These are phyloP conservation scores for Pyrus hybrid DNA, from an alignment of 331 rosid species.

Conservation along the genomic window DNA sequence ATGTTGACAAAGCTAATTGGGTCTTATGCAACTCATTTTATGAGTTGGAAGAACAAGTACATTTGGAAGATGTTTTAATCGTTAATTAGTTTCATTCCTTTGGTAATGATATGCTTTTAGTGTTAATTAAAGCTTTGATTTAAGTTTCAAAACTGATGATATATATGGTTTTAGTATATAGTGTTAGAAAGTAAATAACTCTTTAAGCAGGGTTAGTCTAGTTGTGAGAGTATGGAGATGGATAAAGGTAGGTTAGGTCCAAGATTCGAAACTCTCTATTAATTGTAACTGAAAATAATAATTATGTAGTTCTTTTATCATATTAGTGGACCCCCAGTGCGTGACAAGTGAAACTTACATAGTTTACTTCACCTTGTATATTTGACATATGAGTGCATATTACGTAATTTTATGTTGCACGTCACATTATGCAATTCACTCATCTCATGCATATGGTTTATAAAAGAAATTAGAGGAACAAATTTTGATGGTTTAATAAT, in stretches of 20 bases:
- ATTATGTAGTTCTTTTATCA: background rate
- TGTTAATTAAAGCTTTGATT: background rate
- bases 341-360: background rate
- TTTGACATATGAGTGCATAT: background rate
- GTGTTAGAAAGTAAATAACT: background rate
- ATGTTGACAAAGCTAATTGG: constrained; percentile 27
- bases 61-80: background rate
- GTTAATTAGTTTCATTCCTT: background rate
- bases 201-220: too few relatives aligned
- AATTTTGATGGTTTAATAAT: too few relatives aligned
- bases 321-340: background rate
- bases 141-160: background rate
- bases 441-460: background rate
- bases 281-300: too few relatives aligned
- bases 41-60: constrained; percentile 29
- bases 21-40: constrained; percentile 34
- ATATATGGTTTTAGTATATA: background rate
- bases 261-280: too few relatives aligned
- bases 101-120: background rate
- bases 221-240: too few relatives aligned
- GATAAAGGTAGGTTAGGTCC: too few relatives aligned
- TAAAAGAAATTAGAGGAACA: background rate
- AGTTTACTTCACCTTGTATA: background rate
- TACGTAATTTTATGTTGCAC: background rate
- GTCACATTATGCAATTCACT: background rate